phyloP scores from a whole-genome alignment of 768 basidiomycete species.

The Aureoboletus auriporus region DNA sequence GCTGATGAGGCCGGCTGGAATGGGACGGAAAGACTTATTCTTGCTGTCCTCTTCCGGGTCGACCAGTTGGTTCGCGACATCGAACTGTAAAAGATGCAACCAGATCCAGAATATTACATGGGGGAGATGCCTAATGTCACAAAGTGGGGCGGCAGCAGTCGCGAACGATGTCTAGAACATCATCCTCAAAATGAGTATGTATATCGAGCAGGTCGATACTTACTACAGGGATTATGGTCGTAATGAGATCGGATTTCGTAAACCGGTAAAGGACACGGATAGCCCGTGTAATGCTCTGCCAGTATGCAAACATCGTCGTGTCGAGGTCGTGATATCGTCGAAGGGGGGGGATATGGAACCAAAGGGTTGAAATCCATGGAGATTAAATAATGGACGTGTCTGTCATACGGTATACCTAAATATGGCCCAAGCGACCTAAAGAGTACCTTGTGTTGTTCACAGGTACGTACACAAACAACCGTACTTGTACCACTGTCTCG shows the following conservation, averaged over 20 bases:
- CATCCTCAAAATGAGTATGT: neutral
- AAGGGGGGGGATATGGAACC: neutral
- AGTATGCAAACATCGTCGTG: conserved; percentile 16
- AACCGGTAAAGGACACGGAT: conserved; percentile 21
- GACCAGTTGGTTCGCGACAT: conserved; percentile 40
- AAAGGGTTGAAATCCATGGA: neutral
- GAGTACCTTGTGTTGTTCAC: neutral
- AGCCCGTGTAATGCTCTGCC: conserved; percentile 8
- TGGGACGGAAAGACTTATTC: conserved; percentile 44
- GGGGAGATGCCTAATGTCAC: conserved; percentile 14
- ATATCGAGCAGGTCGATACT: neutral
- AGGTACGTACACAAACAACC: neutral
- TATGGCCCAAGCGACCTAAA: conserved; percentile 1
- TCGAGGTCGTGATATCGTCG: conserved; percentile 17
- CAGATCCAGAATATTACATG: conserved; percentile 42
- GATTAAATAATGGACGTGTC: conserved; percentile 18
- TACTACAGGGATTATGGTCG: conserved; percentile 27
- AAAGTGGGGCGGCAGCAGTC: conserved; percentile 30
- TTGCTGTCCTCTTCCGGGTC: conserved; percentile 38
- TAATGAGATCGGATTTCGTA: conserved; percentile 23
- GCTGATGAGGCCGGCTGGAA: conserved; percentile 42
- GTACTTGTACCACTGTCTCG: too few relatives aligned
- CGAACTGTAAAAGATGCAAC: conserved; percentile 44
- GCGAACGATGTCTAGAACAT: conserved; percentile 33
- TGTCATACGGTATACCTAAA: conserved; percentile 2